Base-by-base conservation (phyloP, 139 green algal species). In the Coelastrella sp. region DNA sequence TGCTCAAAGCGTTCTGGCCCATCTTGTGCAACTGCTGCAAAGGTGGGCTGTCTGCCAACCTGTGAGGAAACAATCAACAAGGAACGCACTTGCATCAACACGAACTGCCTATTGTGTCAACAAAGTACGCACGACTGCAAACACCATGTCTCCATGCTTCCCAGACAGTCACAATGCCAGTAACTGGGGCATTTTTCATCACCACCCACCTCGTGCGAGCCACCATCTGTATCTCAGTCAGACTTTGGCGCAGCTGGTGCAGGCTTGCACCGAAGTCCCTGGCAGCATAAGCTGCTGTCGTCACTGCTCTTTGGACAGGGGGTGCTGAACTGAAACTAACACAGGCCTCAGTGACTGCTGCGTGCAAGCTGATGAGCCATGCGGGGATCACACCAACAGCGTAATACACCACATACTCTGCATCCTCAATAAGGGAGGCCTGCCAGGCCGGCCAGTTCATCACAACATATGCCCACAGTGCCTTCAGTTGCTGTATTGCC, bases 401-500 rank as follows among this genome's bases (percentile, higher is more conserved):
- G 22, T 88, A 88, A 64, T 88, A 64, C 20, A 88, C 5, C 82
- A 88, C 64, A 66, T 56, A 79, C 65, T 88, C 82, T 20, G 19
- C 65, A 23, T 88, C 83, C 3, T 80, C 57, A 54, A 16, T 8
- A 7, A 88, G 68, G 19, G 83, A 88, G n/a, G 68, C 66, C 20
- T 23, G 58, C 83, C 82, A 88, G 65, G 65, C 65, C 17, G 82
- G 82, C 82, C 82, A 88, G 82, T 19, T 64, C 16, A 73, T 54
- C 11, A 78, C 23, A 10, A 88, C 19, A n/a, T 79, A 54, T 65
- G 78, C 54, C 83, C 68, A 80, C 56, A 68, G 23, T 5, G 13
- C 32, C 68, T 54, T 5, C 5, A 65, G 64, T 20, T 73, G 32
- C 83, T 60, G 20, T 16, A 54, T 22, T 11, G 83, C 83, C 54